phyloP scores from a whole-genome alignment of 805 yeast genomes.

The Trichomonascus vanleenenianus region DNA sequence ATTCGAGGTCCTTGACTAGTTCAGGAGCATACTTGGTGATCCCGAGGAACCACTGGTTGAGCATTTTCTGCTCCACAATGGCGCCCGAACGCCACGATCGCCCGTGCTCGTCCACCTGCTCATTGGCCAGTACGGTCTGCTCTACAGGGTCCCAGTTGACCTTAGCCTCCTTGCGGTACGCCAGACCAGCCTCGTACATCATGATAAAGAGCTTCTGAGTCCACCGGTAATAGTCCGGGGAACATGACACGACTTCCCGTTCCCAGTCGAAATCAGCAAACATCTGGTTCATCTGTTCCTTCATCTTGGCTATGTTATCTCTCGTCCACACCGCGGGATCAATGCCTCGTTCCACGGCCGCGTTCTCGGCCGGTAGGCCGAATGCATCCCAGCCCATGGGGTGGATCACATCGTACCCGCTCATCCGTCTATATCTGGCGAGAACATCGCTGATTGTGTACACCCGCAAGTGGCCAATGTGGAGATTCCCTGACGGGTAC shows the following conservation, averaged over 20 bases:
- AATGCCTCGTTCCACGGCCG: slow-evolving; percentile 80
- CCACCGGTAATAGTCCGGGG: slow-evolving; percentile 83
- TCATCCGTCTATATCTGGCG: slow-evolving; percentile 67
- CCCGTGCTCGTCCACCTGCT: slow-evolving; percentile 89
- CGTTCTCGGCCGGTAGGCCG: slow-evolving; percentile 97
- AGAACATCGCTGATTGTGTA: slow-evolving; percentile 84
- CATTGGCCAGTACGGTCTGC: slow-evolving; percentile 89
- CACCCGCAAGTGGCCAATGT: slow-evolving; percentile 91
- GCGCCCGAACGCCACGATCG: slow-evolving; percentile 98
- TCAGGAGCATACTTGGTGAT: slow-evolving; percentile 75
- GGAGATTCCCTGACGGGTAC: slow-evolving; percentile 88
- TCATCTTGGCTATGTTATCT: slow-evolving; percentile 77
- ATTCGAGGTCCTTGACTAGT: slow-evolving; percentile 54
- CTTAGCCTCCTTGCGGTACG: slow-evolving; percentile 78
- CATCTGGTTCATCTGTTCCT: slow-evolving; percentile 69
- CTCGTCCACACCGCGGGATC: slow-evolving; percentile 82
- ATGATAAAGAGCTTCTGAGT: slow-evolving; percentile 81
- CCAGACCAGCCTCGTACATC: slow-evolving; percentile 67
- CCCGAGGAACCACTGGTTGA: slow-evolving; percentile 91
- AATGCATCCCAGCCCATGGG: slow-evolving; percentile 99
- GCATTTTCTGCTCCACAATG: slow-evolving; percentile 66
- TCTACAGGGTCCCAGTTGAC: slow-evolving; percentile 99
- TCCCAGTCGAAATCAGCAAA: slow-evolving; percentile 91
- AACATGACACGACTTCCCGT: slow-evolving; percentile 76
- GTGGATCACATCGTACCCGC: slow-evolving; percentile 73